Evolutionary conservation across 1,284 basidiomycete species (phyloP), one percentile per base, ranked within the genome.

Genomic region (Amylostereum areolatum): DNA sequence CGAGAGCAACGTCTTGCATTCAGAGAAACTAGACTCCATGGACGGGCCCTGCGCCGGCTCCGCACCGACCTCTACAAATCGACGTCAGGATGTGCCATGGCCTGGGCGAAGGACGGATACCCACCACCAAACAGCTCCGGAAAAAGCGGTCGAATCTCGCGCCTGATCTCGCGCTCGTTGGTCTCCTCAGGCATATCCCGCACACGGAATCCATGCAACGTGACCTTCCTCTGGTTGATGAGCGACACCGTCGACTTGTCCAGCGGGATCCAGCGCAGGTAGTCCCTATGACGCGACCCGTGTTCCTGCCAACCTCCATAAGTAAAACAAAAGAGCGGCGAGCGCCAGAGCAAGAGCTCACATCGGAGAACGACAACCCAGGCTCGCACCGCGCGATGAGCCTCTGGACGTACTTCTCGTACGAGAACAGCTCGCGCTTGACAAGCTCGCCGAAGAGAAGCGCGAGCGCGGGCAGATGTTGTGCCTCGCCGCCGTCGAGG

Each of bases 351-450:
- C 12, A 11, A 44, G 40, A 8, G 42, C 71, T 30, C 54, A 83
- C 83, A 62, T 81, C 74, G n/a, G 64, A 64, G 53, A 66, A 72
- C 2, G 75, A 74, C 43, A 89, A 62, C 5, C 81, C 84, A 0
- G 64, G 59, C 59, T 90, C 89, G 5, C 91, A 89, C 27, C 89
- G 77, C 1, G 92, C 89, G 49, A 95, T 84, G 25, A 97, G 74
- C 28, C 88, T 78, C 60, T 93, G 89, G 30, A 96, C 77, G 60
- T 95, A 97, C 37, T 77, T 75, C n/a, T 82, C 74, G 60, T 92
- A 96, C 1, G 86, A 89, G 63, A 96, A 95, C 24, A 93, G 64
- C 3, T 81, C 83, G 28, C 76, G 70, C 57, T 85, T 80, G 4
- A 89, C 82, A 2, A 96, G 75, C 62, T 92, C 87, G 9, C 89